Evolutionary conservation across 495 filamentous ascomycete genomes (phyloP).

Genomic region (Aspergillus bertholletiae): DNA sequence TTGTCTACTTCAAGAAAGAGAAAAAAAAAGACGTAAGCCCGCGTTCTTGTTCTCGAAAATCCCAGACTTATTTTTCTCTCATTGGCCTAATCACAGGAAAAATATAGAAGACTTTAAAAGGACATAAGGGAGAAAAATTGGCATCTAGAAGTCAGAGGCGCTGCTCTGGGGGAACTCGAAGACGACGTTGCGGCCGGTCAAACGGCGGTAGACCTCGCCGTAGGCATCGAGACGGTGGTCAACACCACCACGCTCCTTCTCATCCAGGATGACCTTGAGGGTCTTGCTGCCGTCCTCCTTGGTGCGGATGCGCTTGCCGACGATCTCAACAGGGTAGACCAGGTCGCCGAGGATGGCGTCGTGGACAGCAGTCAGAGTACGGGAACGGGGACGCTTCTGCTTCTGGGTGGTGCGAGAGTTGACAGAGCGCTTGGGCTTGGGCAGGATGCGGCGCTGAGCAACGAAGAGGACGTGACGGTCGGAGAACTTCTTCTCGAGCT

Average conservation of each 20-base stretch:
- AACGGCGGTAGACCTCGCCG: constrained; percentile 93
- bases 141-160: constrained; percentile 72
- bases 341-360: constrained; percentile 93
- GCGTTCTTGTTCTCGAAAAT: no score
- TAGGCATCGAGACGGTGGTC: constrained; percentile 99
- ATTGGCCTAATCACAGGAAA: background rate
- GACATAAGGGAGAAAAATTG: background rate
- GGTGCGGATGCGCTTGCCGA: constrained; percentile 95
- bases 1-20: background rate
- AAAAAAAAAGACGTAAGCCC: background rate
- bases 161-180: constrained; percentile 96
- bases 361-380: constrained; percentile 96
- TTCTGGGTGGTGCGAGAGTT: constrained; percentile 89
- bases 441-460: constrained; percentile 96
- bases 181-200: constrained; percentile 88
- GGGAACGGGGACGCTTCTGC: constrained; percentile 96
- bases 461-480: constrained; percentile 99
- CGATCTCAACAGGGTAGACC: constrained; percentile 99
- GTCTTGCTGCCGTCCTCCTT: constrained; percentile 97
- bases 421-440: constrained; percentile 92
- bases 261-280: constrained; percentile 96
- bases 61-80: background rate
- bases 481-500: constrained; percentile 99
- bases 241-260: constrained; percentile 98
- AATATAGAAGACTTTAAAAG: background rate